These are phyloP conservation scores for Spiraea crenata DNA, from an alignment of 331 rosid species.

Conservation along the genomic window DNA sequence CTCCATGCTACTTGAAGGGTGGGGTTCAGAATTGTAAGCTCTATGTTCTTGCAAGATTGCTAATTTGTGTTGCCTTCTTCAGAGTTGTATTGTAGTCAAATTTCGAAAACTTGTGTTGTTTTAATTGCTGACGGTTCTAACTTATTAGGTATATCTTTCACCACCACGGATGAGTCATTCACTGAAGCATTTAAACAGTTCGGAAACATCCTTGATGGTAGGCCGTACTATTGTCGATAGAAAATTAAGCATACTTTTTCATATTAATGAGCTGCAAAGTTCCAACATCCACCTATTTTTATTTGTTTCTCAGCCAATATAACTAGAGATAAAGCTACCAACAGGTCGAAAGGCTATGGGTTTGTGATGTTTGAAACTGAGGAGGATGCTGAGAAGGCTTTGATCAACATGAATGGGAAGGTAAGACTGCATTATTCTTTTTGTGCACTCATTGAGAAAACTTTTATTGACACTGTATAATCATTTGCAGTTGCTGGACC, in stretches of 20 bases:
- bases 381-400: slow-evolving; percentile 28
- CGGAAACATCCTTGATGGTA: slow-evolving; percentile 28
- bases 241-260: neutral
- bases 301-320: slow-evolving; percentile 23
- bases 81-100: neutral
- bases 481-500: slow-evolving; percentile 22
- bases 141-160: slow-evolving; percentile 26
- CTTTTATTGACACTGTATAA: neutral
- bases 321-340: slow-evolving; percentile 7
- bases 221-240: neutral
- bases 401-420: slow-evolving; percentile 30
- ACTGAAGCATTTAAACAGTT: slow-evolving; percentile 27
- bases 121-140: neutral
- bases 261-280: neutral
- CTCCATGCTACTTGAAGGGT: neutral
- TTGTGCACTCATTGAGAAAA: too few relatives aligned
- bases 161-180: slow-evolving; percentile 26
- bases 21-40: neutral
- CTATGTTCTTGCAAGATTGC: neutral
- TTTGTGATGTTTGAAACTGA: slow-evolving; percentile 24
- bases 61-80: neutral
- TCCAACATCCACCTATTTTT: neutral
- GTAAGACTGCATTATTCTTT: slow-evolving; percentile 11
- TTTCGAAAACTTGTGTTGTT: neutral
- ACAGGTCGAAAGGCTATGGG: slow-evolving; percentile 29